Base-by-base conservation (phyloP, 768 basidiomycete species). In the Pulveroboletus sp. region DNA sequence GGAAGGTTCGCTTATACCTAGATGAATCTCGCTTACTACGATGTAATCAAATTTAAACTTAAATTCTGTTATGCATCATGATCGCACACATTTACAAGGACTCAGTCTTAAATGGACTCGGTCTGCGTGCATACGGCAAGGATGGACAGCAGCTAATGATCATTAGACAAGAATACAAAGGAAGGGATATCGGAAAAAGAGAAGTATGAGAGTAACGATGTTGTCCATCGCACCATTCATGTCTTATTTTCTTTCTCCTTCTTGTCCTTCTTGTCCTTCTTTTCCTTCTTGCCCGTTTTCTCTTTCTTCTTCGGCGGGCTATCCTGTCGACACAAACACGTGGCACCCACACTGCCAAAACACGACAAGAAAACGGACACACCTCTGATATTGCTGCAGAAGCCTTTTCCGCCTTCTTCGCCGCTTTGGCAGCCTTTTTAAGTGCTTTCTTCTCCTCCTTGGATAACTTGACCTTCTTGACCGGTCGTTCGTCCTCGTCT, bases 391-490 rank as follows among this genome's bases (percentile, higher is more conserved):
- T 46, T 6, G 30, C 46, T 17, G 57, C 75, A 17, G 46, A 49
- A 1, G 41, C 55, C 30, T 69, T 75, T 56, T 76, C 77, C 31
- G 63, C 69, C 66, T 80, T 82, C n/a, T 71, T 77, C 57, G 80
- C 73, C 59, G 80, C 76, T 71, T 88, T 88, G 65, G 78, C 78
- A 39, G 82, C 83, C 69, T 85, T 89, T 69, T 88, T 90, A 66
- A 85, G 68, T 15, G 86, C 85, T 73, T 87, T 89, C 76, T 89
- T 89, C 71, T 91, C 88, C 70, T 89, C 87, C 69, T 89, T 90
- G 18, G 83, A 83, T 42, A 87, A 59, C 72, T 89, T 89, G 50
- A 76, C 74, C 71, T 89, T 89, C 71, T 89, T 89, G 45, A 71
- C 55, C 7, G 81, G 73, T 24, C 71, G 76, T 50, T 76, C 79